phyloP scores from a whole-genome alignment of 495 filamentous ascomycete genomes.

The Glutinoglossum americanum region DNA sequence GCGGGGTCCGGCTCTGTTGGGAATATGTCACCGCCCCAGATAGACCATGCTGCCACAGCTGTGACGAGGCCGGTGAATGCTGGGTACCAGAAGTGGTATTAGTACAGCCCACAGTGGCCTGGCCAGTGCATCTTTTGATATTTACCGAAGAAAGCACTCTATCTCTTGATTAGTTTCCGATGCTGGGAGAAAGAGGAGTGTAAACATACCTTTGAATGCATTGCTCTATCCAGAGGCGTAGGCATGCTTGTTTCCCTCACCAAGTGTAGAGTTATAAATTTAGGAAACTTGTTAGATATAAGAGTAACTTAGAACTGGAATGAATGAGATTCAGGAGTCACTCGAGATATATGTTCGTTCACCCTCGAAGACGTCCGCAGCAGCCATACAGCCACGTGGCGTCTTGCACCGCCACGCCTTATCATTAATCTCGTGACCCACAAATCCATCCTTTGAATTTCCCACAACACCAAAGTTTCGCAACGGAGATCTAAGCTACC shows the following conservation, averaged over 20 bases:
- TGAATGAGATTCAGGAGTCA: too few species aligned
- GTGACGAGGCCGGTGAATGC: constrained; percentile 69
- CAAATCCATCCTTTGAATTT: background rate
- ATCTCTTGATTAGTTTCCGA: constrained; percentile 8
- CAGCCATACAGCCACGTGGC: background rate
- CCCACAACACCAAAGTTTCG: background rate
- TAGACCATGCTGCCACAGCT: constrained; percentile 62
- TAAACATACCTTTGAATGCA: constrained; percentile 49
- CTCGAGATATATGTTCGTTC: background rate
- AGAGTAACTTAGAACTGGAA: too few species aligned
- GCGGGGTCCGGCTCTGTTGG: constrained; percentile 49
- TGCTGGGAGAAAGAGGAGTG: too few species aligned
- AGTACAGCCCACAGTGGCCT: too few species aligned
- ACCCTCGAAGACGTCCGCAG: too few species aligned
- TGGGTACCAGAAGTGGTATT: constrained; percentile 10
- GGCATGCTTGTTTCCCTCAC: constrained; percentile 30
- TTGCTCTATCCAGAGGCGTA: constrained; percentile 54
- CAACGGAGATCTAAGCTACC: background rate
- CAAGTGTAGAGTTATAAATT: too few species aligned
- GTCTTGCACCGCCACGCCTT: background rate
- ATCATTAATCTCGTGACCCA: background rate
- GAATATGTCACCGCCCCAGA: constrained; percentile 67
- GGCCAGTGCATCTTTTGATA: background rate
- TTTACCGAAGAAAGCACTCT: constrained; percentile 34
- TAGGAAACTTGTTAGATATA: too few species aligned